Percentiles rank a stretch among this genome's conserved stretches.
phyloP scores from a whole-genome alignment of 768 basidiomycete species.

The Lentinula lateritia region DNA sequence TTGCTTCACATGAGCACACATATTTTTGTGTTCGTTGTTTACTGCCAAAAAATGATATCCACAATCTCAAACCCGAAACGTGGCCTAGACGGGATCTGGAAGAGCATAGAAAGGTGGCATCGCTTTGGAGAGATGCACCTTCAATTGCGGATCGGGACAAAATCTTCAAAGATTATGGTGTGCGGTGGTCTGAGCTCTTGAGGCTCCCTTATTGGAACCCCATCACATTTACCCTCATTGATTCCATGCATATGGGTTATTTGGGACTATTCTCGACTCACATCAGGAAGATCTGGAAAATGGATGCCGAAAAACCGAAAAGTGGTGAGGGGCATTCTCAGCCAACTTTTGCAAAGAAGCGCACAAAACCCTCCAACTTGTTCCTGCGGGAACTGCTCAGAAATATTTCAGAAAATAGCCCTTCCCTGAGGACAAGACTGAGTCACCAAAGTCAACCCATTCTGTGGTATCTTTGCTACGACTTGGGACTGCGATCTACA shows the following conservation, averaged over 20 bases:
- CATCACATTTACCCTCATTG: constrained; percentile 21
- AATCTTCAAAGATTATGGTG: constrained; percentile 16
- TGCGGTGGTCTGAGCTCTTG: constrained; percentile 25
- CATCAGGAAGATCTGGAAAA: constrained; percentile 15
- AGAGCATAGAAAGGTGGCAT: constrained; percentile 11
- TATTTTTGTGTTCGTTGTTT: constrained; percentile 1
- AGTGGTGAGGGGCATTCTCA: constrained; percentile 8
- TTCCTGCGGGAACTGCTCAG: too few species aligned
- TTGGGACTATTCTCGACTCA: constrained; percentile 23
- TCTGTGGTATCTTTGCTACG: too few species aligned
- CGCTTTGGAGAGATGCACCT: constrained; percentile 13
- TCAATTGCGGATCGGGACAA: background rate
- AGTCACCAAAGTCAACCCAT: too few species aligned
- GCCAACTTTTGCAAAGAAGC: too few species aligned
- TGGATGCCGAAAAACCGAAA: constrained; percentile 2
- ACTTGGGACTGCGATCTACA: too few species aligned
- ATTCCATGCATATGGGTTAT: constrained; percentile 33
- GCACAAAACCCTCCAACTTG: too few species aligned
- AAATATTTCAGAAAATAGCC: too few species aligned
- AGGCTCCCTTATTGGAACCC: constrained; percentile 30
- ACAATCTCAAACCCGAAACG: constrained; percentile 9
- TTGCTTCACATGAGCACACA: background rate
- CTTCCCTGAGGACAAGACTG: too few species aligned
- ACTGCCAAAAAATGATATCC: constrained; percentile 10
- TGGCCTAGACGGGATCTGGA: constrained; percentile 10